These are phyloP conservation scores for Zygosaccharomyces kombuchaensis DNA, from an alignment of 805 yeast genomes.

Conservation along the genomic window DNA sequence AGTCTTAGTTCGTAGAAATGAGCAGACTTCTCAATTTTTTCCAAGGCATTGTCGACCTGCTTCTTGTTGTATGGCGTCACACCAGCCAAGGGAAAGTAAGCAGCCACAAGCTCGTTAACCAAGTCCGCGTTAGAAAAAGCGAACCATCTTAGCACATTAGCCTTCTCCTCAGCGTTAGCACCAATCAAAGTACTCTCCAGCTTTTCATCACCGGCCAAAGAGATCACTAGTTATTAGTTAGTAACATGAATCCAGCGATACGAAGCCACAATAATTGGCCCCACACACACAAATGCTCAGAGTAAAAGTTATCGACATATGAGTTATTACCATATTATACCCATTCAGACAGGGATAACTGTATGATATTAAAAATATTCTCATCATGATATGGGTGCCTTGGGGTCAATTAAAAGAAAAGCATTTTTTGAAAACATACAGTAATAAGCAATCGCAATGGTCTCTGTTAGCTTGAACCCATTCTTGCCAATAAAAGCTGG, in stretches of 20 bases:
- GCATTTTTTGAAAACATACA: constrained; percentile 20
- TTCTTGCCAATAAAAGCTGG: constrained; percentile 74
- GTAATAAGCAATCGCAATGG: constrained; percentile 58
- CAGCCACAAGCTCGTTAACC: constrained; percentile 41
- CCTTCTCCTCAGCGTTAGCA: constrained; percentile 57
- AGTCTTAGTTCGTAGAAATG: constrained; percentile 53
- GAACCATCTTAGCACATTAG: constrained; percentile 63
- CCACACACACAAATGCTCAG: constrained; percentile 20
- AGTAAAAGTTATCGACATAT: constrained; percentile 32
- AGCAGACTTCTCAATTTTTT: constrained; percentile 38
- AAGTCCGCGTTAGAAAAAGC: constrained; percentile 72
- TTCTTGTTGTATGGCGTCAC: constrained; percentile 75
- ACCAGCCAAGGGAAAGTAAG: constrained; percentile 59
- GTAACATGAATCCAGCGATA: constrained; percentile 6
- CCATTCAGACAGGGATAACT: constrained; percentile 42
- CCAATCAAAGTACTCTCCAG: constrained; percentile 49
- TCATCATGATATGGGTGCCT: constrained; percentile 27
- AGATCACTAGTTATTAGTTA: constrained; percentile 25
- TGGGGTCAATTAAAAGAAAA: not conserved
- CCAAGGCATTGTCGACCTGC: constrained; percentile 44
- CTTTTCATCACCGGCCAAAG: constrained; percentile 37
- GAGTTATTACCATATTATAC: constrained; percentile 29
- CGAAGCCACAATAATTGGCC: not conserved
- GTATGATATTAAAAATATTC: constrained; percentile 28
- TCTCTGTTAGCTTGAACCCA: constrained; percentile 69